Percentiles rank a stretch among this genome's conserved stretches.
Conservation (phyloP, 805 yeast genomes). For the Komagataella phaffii region DNA sequence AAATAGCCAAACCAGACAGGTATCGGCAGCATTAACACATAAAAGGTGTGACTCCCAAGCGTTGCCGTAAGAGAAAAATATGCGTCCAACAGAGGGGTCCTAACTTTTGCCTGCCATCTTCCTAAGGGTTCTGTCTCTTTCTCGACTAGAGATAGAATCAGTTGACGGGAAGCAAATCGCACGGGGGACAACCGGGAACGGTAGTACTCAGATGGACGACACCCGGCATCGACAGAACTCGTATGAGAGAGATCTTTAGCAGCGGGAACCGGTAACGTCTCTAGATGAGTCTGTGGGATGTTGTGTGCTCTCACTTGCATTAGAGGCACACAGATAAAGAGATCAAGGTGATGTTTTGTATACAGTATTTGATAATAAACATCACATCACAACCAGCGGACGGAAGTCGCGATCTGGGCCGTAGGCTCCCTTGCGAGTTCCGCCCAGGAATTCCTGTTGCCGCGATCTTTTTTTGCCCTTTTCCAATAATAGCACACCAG, state of each 20-base stretch:
- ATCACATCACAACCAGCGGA: neutral
- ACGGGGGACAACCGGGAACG: constrained; percentile 37
- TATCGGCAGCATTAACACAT: constrained; percentile 76
- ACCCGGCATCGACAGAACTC: constrained; percentile 53
- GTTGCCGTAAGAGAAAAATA: constrained; percentile 84
- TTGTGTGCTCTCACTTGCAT: neutral
- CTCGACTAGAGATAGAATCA: constrained; percentile 41
- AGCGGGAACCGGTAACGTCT: neutral
- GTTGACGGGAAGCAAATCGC: constrained; percentile 39
- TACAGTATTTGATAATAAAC: neutral
- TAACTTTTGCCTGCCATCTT: constrained; percentile 34
- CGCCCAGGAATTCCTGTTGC: neutral
- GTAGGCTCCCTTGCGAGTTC: neutral
- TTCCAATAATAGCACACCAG: neutral
- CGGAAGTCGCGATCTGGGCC: neutral
- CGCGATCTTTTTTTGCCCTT: neutral
- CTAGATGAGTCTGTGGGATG: neutral
- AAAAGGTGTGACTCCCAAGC: constrained; percentile 88
- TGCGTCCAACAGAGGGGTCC: constrained; percentile 43
- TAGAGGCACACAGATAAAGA: neutral
- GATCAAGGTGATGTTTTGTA: neutral
- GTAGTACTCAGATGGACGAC: constrained; percentile 55
- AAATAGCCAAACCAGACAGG: constrained; percentile 72
- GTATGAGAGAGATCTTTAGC: constrained; percentile 10
- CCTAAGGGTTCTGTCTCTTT: constrained; percentile 52